Conservation (phyloP, 192 early-diverging fungal species). For the Coemansia sp. region DNA sequence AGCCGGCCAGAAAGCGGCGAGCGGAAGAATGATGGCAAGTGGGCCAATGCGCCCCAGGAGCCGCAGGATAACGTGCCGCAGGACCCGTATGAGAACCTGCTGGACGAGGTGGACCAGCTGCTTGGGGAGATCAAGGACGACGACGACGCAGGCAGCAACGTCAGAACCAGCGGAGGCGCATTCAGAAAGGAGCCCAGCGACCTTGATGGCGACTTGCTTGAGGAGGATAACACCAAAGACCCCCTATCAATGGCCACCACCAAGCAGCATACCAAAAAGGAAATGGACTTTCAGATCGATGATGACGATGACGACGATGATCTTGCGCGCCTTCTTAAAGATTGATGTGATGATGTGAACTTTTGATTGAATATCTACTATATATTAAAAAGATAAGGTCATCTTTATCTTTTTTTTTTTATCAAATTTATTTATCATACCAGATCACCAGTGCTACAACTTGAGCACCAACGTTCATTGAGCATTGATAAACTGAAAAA, state of each 20-base stretch:
- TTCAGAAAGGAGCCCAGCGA: neutral
- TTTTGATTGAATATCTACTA: neutral
- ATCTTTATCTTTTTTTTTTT: no score
- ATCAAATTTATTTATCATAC: no score
- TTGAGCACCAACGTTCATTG: no score
- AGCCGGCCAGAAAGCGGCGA: conserved; percentile 4
- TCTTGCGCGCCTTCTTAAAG: conserved; percentile 24
- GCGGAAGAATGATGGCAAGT: neutral
- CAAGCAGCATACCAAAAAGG: conserved; percentile 5
- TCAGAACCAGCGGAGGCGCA: neutral
- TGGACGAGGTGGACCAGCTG: conserved; percentile 57
- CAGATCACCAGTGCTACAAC: no score
- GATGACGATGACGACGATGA: conserved; percentile 41
- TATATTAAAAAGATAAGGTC: no score
- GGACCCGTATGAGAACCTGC: conserved; percentile 52
- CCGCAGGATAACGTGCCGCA: conserved; percentile 23
- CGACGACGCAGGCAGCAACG: conserved; percentile 17
- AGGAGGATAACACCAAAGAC: neutral
- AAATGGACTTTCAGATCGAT: conserved; percentile 38
- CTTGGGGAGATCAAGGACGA: conserved; percentile 50
- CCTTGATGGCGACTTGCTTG: neutral
- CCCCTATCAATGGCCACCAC: neutral
- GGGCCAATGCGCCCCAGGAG: conserved; percentile 40
- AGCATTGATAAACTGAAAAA: no score
- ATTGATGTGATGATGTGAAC: neutral